A percentile compares a stretch with the other conserved stretches of the same genome.
Evolutionary conservation across 2,329 filamentous ascomycete species (phyloP).

Genomic region (Penicillium sp.): DNA sequence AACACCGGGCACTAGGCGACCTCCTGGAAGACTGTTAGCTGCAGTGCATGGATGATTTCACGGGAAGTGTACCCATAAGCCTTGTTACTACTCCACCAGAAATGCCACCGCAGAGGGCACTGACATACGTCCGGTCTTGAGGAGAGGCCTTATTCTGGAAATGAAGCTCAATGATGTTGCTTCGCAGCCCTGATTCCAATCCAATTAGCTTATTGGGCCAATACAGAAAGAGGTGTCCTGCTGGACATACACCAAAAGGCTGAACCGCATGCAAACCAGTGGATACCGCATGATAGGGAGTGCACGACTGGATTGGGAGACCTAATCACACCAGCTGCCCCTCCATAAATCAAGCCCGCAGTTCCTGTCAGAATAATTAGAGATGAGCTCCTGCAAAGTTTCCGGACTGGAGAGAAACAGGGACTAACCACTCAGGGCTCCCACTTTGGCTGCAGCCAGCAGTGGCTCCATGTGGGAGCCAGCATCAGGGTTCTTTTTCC

Average conservation of each 20-base stretch:
- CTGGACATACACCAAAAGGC: constrained; percentile 65
- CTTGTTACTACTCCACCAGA: constrained; percentile 55
- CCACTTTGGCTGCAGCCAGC: constrained; percentile 52
- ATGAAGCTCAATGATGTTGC: constrained; percentile 45
- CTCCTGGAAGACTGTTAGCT: constrained; percentile 39
- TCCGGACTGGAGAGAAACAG: constrained; percentile 12
- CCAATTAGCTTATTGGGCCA: constrained; percentile 4
- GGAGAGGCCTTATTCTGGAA: constrained; percentile 51
- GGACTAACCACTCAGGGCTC: constrained; percentile 53
- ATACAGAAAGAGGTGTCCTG: background rate
- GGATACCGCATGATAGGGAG: constrained; percentile 65
- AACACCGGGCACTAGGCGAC: constrained; percentile 55
- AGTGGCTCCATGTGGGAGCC: constrained; percentile 19
- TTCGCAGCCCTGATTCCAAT: constrained; percentile 34
- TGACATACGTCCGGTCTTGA: constrained; percentile 60
- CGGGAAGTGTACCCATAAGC: constrained; percentile 46
- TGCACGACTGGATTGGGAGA: constrained; percentile 63
- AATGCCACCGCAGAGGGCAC: constrained; percentile 64
- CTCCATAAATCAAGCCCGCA: constrained; percentile 60
- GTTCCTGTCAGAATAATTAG: constrained; percentile 20
- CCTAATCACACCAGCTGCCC: constrained; percentile 65
- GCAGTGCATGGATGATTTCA: background rate
- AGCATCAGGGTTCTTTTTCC: constrained; percentile 13
- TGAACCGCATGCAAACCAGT: constrained; percentile 74
- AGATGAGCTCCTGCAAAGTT: background rate